These are phyloP conservation scores for Talaromyces sp. DNA, from an alignment of 2,329 filamentous ascomycete genomes.

Conservation along the genomic window DNA sequence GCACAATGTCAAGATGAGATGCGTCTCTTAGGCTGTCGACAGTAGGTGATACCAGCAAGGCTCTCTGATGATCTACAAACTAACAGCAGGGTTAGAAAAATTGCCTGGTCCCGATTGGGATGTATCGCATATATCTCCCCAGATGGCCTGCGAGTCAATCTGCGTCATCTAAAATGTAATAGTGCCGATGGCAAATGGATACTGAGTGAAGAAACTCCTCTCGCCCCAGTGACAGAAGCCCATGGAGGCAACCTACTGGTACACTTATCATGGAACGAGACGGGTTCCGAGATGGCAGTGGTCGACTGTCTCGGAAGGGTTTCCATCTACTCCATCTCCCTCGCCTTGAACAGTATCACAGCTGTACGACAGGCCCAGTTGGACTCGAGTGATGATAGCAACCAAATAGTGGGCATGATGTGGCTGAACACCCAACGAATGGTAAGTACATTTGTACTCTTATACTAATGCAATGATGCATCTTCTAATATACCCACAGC, in stretches of 20 bases:
- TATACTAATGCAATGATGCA: slow-evolving; percentile 4
- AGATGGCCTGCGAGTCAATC: slow-evolving; percentile 70
- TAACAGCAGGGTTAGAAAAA: slow-evolving; percentile 59
- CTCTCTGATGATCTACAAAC: neutral
- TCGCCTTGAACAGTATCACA: slow-evolving; percentile 72
- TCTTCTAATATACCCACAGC: slow-evolving; percentile 26
- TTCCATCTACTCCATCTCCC: slow-evolving; percentile 70
- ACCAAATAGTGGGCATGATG: slow-evolving; percentile 78
- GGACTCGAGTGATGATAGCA: slow-evolving; percentile 74
- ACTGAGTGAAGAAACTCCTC: slow-evolving; percentile 70
- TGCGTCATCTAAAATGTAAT: slow-evolving; percentile 72
- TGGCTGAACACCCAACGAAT: slow-evolving; percentile 72
- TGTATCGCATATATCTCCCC: slow-evolving; percentile 79
- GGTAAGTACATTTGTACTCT: slow-evolving; percentile 25
- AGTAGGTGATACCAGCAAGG: slow-evolving; percentile 60
- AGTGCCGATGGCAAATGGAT: slow-evolving; percentile 73
- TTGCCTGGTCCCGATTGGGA: slow-evolving; percentile 86
- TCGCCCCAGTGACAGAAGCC: slow-evolving; percentile 63
- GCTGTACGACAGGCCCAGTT: slow-evolving; percentile 63
- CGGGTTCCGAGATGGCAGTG: slow-evolving; percentile 77
- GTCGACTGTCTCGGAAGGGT: slow-evolving; percentile 79
- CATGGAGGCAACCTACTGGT: slow-evolving; percentile 68
- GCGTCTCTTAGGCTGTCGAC: slow-evolving; percentile 74
- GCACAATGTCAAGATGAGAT: slow-evolving; percentile 76
- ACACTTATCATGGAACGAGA: slow-evolving; percentile 81